Conservation (phyloP, 345 rosid genomes). For the Eucalyptus camaldulensis region DNA sequence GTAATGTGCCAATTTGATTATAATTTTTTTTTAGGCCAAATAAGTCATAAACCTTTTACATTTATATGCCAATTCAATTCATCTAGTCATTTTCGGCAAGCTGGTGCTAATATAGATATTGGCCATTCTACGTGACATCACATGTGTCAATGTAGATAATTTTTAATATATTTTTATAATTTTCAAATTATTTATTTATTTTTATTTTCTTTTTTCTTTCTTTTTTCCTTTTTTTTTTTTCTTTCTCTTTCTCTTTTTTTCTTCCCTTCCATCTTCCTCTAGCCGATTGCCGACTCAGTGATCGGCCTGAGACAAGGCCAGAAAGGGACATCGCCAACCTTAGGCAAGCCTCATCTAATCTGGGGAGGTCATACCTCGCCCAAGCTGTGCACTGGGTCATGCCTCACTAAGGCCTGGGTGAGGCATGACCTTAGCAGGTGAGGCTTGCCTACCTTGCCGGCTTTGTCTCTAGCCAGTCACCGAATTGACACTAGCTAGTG, state of each 20-base stretch:
- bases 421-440: accelerated
- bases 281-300: accelerated
- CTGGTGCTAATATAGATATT: accelerated
- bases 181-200: too few relatives aligned
- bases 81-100: accelerated
- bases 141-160: accelerated
- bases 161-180: too few relatives aligned
- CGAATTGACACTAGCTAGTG: accelerated
- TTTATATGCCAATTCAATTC: too few relatives aligned
- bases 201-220: accelerated
- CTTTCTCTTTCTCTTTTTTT: accelerated
- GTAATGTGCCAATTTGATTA: accelerated
- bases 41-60: accelerated
- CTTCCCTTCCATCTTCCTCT: too few relatives aligned
- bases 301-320: accelerated
- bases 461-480: accelerated
- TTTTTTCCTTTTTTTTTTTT: accelerated
- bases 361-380: accelerated
- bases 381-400: accelerated
- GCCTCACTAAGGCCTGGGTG: accelerated
- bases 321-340: accelerated
- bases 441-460: accelerated
- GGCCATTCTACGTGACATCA: accelerated
- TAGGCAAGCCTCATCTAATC: accelerated
- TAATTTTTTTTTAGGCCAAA: too few relatives aligned